Percentiles rank a stretch among this genome's conserved stretches.
These are phyloP conservation scores for Candida suzukii DNA, from an alignment of 805 yeast genomes.

Conservation along the genomic window DNA sequence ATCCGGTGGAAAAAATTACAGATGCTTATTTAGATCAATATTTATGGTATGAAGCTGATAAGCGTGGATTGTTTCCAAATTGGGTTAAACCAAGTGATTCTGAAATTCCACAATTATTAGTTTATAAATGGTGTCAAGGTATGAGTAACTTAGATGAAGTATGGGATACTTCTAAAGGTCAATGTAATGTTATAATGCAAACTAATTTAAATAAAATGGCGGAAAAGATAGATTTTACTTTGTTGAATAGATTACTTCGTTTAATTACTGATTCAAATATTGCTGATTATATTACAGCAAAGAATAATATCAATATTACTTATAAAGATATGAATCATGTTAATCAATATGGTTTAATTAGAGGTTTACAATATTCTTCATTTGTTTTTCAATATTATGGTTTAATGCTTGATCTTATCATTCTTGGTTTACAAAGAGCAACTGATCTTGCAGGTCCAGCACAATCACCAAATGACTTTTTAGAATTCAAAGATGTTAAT, in stretches of 20 bases:
- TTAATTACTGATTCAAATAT: slow-evolving; percentile 81
- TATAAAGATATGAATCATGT: slow-evolving; percentile 95
- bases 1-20: slow-evolving; percentile 89
- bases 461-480: slow-evolving; percentile 64
- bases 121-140: slow-evolving; percentile 92
- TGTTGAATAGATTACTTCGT: slow-evolving; percentile 73
- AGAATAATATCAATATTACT: slow-evolving; percentile 72
- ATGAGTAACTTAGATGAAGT: slow-evolving; percentile 69
- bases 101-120: slow-evolving; percentile 87
- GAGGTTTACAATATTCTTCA: slow-evolving; percentile 87
- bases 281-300: slow-evolving; percentile 92
- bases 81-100: slow-evolving; percentile 96
- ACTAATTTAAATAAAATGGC: slow-evolving; percentile 62
- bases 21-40: slow-evolving; percentile 96
- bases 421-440: slow-evolving; percentile 85
- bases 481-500: slow-evolving; percentile 55
- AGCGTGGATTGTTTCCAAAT: slow-evolving; percentile 80
- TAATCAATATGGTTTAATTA: slow-evolving; percentile 78
- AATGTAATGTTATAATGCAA: slow-evolving; percentile 79
- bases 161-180: slow-evolving; percentile 75
- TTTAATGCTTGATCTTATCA: slow-evolving; percentile 68
- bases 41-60: slow-evolving; percentile 92
- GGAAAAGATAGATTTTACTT: slow-evolving; percentile 83
- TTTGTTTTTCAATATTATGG: slow-evolving; percentile 91
- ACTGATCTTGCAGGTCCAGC: slow-evolving; percentile 78